Base-by-base conservation (phyloP, 768 basidiomycete genomes). In the Tylopilus sp. region DNA sequence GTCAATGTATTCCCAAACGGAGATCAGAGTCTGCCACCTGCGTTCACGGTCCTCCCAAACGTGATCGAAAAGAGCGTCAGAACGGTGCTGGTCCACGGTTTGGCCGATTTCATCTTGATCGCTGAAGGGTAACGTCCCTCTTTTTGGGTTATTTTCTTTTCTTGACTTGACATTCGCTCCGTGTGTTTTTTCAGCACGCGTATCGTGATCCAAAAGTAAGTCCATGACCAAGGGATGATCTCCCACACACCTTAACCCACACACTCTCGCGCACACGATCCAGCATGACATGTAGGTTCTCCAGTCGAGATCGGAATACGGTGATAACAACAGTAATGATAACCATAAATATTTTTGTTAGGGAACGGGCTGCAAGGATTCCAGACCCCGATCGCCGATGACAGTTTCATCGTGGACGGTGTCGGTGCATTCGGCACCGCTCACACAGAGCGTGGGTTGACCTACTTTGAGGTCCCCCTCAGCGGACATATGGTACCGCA, bases 401-500 rank as follows among this genome's bases (percentile, higher is more conserved):
- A 88, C 56, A 83, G 79, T 53, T 85, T 89, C 71, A 64, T 87
- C 49, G 79, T 89, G 47, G 84, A 86, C 49, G 84, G 81, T 17
- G 74, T 88, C 40, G 87, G 87, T 23, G 76, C 86, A 3, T 71
- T 82, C 23, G 88, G 87, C 0, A 84, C 70, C 2, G 70, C 78
- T 51, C 86, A 88, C 52, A 70, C 74, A 15, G 88, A 90, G 60
- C 80, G 87, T 35, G 80, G 81, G 12, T 64, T 89, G 57, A 82
- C 86, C 0, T 88, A 82, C 55, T 71, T 76, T 26, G 87, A 91
- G 60, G 79, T 91, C 20, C 73, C 58, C 21, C 75, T 87, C 7
- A 82, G 81, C 56, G 88, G 87, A 17, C 87, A 90, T 56, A 88
- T 89, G 86, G 67, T 88, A 3, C 85, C 85, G 5, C 80, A 83